phyloP scores from a whole-genome alignment of 2,329 filamentous ascomycete species.

The Xylaria sp. region DNA sequence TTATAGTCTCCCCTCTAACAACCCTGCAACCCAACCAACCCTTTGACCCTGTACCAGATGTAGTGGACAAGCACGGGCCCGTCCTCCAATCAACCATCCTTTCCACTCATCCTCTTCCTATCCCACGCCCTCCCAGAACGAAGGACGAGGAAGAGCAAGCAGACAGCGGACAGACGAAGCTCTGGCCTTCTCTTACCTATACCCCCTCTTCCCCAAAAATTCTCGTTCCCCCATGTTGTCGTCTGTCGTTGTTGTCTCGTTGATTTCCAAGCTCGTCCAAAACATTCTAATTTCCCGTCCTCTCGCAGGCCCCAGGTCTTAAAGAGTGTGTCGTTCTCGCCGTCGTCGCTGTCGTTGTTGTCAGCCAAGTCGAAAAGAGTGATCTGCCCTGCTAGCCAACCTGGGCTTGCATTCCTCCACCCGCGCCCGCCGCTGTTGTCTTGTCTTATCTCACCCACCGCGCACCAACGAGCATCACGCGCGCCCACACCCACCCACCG shows the following conservation, averaged over 20 bases:
- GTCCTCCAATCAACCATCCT: slow-evolving; percentile 34
- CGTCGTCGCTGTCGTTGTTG: slow-evolving; percentile 2
- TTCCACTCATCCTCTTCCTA: slow-evolving; percentile 25
- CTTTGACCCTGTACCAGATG: slow-evolving; percentile 34
- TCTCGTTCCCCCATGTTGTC: slow-evolving; percentile 12
- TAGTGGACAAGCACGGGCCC: slow-evolving; percentile 23
- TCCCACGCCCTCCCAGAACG: slow-evolving; percentile 28
- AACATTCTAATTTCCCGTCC: slow-evolving; percentile 21
- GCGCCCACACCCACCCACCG: slow-evolving; percentile 28
- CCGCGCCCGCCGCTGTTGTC: slow-evolving; percentile 31
- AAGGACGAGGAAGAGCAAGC: slow-evolving; percentile 13
- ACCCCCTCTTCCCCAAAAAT: slow-evolving; percentile 30
- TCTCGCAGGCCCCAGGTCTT: slow-evolving; percentile 19
- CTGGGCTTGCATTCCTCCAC: slow-evolving; percentile 43
- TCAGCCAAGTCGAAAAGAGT: neutral
- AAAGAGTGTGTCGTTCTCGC: neutral
- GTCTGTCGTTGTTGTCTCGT: slow-evolving; percentile 19
- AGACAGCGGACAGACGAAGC: slow-evolving; percentile 16
- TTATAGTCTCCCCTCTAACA: slow-evolving; percentile 20
- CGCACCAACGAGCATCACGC: slow-evolving; percentile 31
- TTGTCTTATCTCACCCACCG: slow-evolving; percentile 43
- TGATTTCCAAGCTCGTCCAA: slow-evolving; percentile 23
- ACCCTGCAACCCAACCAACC: slow-evolving; percentile 33
- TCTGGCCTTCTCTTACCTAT: slow-evolving; percentile 20
- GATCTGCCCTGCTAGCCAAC: slow-evolving; percentile 5